phyloP scores from a whole-genome alignment of 208 protist genomes.

The Trypanosoma lewisi region DNA sequence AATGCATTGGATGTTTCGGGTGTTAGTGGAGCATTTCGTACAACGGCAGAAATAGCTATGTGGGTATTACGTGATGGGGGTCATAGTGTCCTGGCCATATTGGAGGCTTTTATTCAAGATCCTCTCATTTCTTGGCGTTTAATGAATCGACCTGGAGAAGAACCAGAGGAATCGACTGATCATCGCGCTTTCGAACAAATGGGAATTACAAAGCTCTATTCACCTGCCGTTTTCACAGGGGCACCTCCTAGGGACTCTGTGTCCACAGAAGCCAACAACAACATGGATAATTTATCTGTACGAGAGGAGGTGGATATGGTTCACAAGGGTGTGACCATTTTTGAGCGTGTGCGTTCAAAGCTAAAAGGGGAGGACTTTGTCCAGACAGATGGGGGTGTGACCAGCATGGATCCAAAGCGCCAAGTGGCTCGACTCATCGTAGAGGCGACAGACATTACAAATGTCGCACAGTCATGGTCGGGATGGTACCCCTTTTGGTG shows the following conservation, averaged over 20 bases:
- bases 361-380: conserved; percentile 80
- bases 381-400: conserved; percentile 12
- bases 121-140: conserved; percentile 99
- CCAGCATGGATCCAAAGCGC: conserved; percentile 55
- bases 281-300: not conserved
- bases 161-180: conserved; percentile 67
- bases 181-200: conserved; percentile 76
- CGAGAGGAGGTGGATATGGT: conserved; percentile 69
- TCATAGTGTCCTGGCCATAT: conserved; percentile 97
- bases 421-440: conserved; percentile 84
- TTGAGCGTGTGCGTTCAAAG: conserved; percentile 82
- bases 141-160: conserved; percentile 66
- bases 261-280: conserved; percentile 5
- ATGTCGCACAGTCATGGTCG: conserved; percentile 88
- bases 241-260: not conserved
- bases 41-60: conserved; percentile 97
- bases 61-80: conserved; percentile 96
- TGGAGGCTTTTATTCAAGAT: conserved; percentile 99
- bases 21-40: conserved; percentile 97
- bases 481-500: conserved; percentile 93
- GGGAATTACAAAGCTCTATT: conserved; percentile 32
- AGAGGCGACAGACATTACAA: conserved; percentile 81
- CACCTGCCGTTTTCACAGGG: conserved; percentile 17
- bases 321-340: conserved; percentile 81
- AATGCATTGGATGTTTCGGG: conserved; percentile 99